Conservation (phyloP, 176 grass and related monocot genomes). For the Eleusine indica region DNA sequence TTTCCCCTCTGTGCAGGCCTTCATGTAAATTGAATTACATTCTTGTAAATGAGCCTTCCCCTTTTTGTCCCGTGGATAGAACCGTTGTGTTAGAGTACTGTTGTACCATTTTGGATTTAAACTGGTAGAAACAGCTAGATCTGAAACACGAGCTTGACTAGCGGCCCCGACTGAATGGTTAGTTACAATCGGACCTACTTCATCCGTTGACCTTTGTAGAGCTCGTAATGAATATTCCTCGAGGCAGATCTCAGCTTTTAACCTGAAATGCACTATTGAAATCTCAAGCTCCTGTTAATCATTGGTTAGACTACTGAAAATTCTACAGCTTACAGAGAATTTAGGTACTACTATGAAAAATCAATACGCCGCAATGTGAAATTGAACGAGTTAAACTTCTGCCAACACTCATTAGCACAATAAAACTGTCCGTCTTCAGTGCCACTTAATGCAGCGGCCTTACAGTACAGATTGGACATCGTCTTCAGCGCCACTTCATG, state of each 20-base stretch:
- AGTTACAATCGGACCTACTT: background rate
- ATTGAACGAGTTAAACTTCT: background rate
- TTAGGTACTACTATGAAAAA: background rate
- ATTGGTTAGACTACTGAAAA: background rate
- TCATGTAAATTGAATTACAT: constrained; percentile 60
- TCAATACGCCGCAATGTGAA: background rate
- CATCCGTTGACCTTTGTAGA: background rate
- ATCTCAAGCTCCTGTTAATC: background rate
- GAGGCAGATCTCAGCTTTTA: background rate
- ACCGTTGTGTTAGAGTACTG: constrained; percentile 35
- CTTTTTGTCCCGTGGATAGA: constrained; percentile 47
- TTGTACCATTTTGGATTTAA: constrained; percentile 45
- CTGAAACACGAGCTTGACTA: background rate
- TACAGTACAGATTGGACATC: background rate
- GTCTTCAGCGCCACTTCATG: background rate
- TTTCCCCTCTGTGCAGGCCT: constrained; percentile 49
- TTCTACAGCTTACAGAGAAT: background rate
- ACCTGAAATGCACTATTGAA: background rate
- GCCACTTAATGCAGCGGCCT: background rate
- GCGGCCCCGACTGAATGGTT: background rate
- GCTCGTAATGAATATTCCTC: background rate
- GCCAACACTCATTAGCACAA: background rate
- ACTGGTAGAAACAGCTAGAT: constrained; percentile 13
- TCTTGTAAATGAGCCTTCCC: constrained; percentile 59
- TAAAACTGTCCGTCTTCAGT: background rate